A percentile compares a stretch with the other conserved stretches of the same genome.
phyloP scores from a whole-genome alignment of 23 red algal species.

The Pyropia yezoensis region DNA sequence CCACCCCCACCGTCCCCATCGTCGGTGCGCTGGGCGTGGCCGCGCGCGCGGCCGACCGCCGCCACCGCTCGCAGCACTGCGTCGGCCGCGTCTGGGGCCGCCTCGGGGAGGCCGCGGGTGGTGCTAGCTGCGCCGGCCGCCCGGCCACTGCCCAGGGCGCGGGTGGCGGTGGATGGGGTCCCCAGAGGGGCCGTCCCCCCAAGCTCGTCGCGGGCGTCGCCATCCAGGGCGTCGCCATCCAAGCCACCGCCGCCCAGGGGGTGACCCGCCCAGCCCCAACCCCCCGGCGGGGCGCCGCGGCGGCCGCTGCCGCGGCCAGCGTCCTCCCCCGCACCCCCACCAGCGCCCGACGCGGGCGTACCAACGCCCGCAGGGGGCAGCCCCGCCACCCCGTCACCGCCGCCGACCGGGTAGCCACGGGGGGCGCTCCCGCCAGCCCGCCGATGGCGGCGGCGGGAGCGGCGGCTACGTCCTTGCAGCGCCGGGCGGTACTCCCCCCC shows the following conservation, averaged over 20 bases:
- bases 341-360: background rate
- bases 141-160: no score
- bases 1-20: background rate
- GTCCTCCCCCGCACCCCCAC: background rate
- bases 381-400: no score
- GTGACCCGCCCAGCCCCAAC: constrained; percentile 10
- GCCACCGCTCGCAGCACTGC: background rate
- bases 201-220: background rate
- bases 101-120: no score
- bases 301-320: constrained; percentile 1
- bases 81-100: background rate
- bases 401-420: no score
- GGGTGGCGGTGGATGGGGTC: no score
- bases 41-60: constrained; percentile 15
- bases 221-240: background rate
- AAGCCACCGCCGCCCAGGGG: constrained; percentile 1
- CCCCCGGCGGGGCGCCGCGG: constrained; percentile 9
- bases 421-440: no score
- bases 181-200: no score
- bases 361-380: no score
- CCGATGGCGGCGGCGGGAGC: no score
- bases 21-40: background rate
- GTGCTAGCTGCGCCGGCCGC: no score
- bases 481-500: no score
- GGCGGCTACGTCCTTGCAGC: no score